Conservation (phyloP, 2,329 filamentous ascomycete genomes). For the Zymoseptoria crescenta region DNA sequence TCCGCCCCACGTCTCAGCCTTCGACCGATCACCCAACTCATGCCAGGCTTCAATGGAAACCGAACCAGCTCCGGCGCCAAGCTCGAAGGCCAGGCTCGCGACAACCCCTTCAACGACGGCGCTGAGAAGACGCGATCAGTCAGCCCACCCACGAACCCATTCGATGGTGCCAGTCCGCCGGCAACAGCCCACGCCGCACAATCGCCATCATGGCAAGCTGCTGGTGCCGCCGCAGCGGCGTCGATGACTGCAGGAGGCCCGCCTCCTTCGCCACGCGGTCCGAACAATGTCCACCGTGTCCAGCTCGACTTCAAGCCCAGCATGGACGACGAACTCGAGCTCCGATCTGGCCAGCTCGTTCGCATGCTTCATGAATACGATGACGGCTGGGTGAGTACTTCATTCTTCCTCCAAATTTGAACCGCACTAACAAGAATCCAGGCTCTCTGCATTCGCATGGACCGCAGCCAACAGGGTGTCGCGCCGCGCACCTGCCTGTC, state of each 20-base stretch:
- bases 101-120: conserved; percentile 33
- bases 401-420: neutral
- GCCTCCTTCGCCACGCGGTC: conserved; percentile 36
- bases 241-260: conserved; percentile 35
- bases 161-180: conserved; percentile 15
- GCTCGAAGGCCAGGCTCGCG: conserved; percentile 17
- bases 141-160: conserved; percentile 11
- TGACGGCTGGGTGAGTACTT: conserved; percentile 80
- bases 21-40: conserved; percentile 75
- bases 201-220: conserved; percentile 4
- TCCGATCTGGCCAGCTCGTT: conserved; percentile 75
- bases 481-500: conserved; percentile 90
- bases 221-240: conserved; percentile 30
- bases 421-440: conserved; percentile 32
- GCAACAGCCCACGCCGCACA: conserved; percentile 19
- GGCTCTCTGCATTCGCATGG: conserved; percentile 85
- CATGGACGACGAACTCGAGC: conserved; percentile 81
- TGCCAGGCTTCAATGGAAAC: conserved; percentile 53
- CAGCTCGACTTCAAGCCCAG: conserved; percentile 91
- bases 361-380: conserved; percentile 92
- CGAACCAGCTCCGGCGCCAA: conserved; percentile 33
- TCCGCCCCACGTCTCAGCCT: conserved; percentile 74
- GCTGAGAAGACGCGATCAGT: conserved; percentile 18
- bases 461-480: conserved; percentile 87
- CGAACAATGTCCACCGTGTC: conserved; percentile 74